Base-by-base conservation (phyloP, 2,329 filamentous ascomycete species). In the Fusarium lateritium region DNA sequence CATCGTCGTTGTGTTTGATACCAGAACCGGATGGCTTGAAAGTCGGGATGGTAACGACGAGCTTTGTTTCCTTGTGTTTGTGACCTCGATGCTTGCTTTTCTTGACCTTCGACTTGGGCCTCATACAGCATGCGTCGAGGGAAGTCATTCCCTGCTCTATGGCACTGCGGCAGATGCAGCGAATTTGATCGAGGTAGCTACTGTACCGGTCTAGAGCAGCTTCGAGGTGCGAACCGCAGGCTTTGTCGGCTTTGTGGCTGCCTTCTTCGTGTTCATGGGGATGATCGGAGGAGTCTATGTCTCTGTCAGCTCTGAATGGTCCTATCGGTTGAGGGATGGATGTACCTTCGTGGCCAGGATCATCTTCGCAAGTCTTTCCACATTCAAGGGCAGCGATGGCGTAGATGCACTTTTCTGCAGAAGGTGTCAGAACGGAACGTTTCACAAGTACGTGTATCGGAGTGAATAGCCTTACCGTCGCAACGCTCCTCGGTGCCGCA, bases 151-250 rank as follows among this genome's bases (percentile, higher is more conserved):
- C 59, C 6, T 62, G 47, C 0, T 76, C 77, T 44, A 80, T 72
- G 24, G 79, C 70, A 51, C 69, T 75, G 36, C 77, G 78, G 65
- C 79, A 80, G 62, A 80, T 80, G 68, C 79, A 80, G 3, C 78
- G 78, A n/a, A 77, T 76, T 11, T 75, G 73, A 43, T 79, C 75
- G n/a, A 80, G 74, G 47, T 79, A 79, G 54, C 72, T 73, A 59
- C 70, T 76, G 51, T 80, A 80, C 44, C 76, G 75, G 19, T 78
- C 73, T 44, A 79, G 77, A 1, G 79, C 78, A 24, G 71, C 73
- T 49, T 65, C 59, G 2, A 80, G 70, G 49, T 80, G 79, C 33
- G 73, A 73, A 38, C 52, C 74, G 46, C 79, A 80, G 9, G 79
- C 77, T 8, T 69, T 64, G 11, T 62, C 59, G 4, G 57, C 1